phyloP scores from a whole-genome alignment of 2,329 filamentous ascomycete genomes.

The Aspergillus sp. region DNA sequence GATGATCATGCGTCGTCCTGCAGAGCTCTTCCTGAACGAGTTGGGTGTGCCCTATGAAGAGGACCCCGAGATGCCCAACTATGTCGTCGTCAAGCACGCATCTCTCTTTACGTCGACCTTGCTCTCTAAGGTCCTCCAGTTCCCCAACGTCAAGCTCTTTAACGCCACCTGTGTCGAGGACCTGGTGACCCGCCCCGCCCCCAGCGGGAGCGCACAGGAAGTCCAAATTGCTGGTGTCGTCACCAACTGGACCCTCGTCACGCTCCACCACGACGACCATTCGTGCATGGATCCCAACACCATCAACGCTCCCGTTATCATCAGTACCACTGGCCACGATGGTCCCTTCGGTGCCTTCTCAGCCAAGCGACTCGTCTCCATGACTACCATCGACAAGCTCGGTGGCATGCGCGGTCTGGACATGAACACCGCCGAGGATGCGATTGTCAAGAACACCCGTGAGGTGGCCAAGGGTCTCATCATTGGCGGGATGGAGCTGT shows the following conservation, averaged over 20 bases:
- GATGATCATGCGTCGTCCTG: constrained; percentile 94
- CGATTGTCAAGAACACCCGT: constrained; percentile 87
- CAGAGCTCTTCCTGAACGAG: constrained; percentile 78
- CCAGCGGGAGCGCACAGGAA: constrained; percentile 47
- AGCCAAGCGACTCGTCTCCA: constrained; percentile 86
- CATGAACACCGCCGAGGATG: constrained; percentile 89
- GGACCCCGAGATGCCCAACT: constrained; percentile 81
- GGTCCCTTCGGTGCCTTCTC: constrained; percentile 88
- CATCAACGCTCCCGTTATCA: constrained; percentile 85
- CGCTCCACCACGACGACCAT: constrained; percentile 84
- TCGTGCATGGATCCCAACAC: constrained; percentile 97
- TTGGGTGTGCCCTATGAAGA: constrained; percentile 84
- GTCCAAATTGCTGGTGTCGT: constrained; percentile 84
- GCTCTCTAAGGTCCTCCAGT: constrained; percentile 75
- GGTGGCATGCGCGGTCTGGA: constrained; percentile 92
- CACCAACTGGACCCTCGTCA: constrained; percentile 92
- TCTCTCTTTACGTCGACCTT: constrained; percentile 89
- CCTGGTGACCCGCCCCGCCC: constrained; percentile 73
- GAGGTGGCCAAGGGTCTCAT: constrained; percentile 86
- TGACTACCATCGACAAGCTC: constrained; percentile 78
- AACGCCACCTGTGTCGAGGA: constrained; percentile 93
- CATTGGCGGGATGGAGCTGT: constrained; percentile 92
- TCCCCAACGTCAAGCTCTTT: constrained; percentile 95
- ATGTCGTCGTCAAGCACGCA: constrained; percentile 91
- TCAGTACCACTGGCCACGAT: constrained; percentile 89